Evolutionary conservation across 2,329 filamentous ascomycete species (phyloP), one percentile per base, ranked within the genome.

Genomic region (Phaeosphaeria sp.): DNA sequence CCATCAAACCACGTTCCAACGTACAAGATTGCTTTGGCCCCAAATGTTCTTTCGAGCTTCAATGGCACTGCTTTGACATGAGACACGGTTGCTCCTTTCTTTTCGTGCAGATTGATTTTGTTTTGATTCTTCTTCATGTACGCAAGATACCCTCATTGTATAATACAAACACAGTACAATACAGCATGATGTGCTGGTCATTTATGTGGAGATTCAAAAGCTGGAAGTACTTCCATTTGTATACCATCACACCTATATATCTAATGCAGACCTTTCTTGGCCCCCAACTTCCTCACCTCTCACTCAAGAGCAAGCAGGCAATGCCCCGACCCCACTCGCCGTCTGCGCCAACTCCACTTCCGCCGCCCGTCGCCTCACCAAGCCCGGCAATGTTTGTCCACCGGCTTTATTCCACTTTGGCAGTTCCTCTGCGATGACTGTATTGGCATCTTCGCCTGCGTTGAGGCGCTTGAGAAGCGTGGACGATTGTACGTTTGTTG

Each of bases 401-500:
- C 73, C 73, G 22, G 74, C 80, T 63, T 80, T 72, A 51, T 79
- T 79, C 82, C 82, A 84, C 69, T 80, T 78, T 5, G 81, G 81
- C 41, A 84, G 71, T 72, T 84, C 82, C 60, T 80, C 58, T 10
- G 73, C 62, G 17, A 79, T 72, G 47, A 83, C 82, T 0, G 71
- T 79, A 59, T 77, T 76, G 39, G 77, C 69, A 39, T 75, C 63
- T 51, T 82, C 77, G n/a, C 80, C 79, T 0, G 64, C 69, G 71
- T 83, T 84, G 55, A 83, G 74, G 10, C 79, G 73, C 48, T 66
- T 67, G 58, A 83, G 68, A 22, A 84, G 72, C 0, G 73, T 77
- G 3, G 81, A 83, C 0, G 64, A 67, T n/a, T 58, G 55, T 2
- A 78, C 73, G 47, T 75, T 76, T 3, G 78, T 80, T 56, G 77